Percentiles rank a stretch among this genome's conserved stretches.
These are phyloP conservation scores for Shiraia bambusicola DNA, from an alignment of 2,329 filamentous ascomycete genomes.

Conservation along the genomic window DNA sequence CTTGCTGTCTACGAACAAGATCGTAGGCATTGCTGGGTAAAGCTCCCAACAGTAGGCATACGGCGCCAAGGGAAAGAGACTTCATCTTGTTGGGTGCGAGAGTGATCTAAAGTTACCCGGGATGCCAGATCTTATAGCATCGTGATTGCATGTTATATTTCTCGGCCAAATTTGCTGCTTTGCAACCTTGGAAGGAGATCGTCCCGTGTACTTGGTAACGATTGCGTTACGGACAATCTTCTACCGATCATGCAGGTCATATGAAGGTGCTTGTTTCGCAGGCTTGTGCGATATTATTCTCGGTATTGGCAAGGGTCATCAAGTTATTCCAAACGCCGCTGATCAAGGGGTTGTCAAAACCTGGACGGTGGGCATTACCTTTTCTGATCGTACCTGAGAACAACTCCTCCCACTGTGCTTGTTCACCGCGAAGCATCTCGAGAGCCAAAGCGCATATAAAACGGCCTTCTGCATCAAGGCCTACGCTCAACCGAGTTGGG, in stretches of 20 bases:
- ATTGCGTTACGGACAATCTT: conserved; percentile 16
- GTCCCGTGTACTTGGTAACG: background rate
- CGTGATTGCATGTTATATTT: conserved; percentile 14
- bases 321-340: background rate
- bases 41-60: conserved; percentile 18
- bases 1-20: conserved; percentile 28
- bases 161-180: background rate
- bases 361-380: background rate
- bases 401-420: too few species aligned
- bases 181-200: background rate
- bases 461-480: background rate
- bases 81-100: conserved; percentile 12
- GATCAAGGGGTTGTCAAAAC: background rate
- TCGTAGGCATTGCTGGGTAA: conserved; percentile 24
- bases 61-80: conserved; percentile 10
- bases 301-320: background rate
- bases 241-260: conserved; percentile 10
- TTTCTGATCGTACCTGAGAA: background rate
- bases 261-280: conserved; percentile 15
- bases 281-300: conserved; percentile 6
- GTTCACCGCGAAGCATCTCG: background rate
- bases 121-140: background rate
- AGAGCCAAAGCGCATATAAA: background rate
- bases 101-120: background rate
- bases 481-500: background rate